These are phyloP conservation scores for Colletotrichum scovillei DNA, from an alignment of 2,329 filamentous ascomycete species.

Conservation along the genomic window DNA sequence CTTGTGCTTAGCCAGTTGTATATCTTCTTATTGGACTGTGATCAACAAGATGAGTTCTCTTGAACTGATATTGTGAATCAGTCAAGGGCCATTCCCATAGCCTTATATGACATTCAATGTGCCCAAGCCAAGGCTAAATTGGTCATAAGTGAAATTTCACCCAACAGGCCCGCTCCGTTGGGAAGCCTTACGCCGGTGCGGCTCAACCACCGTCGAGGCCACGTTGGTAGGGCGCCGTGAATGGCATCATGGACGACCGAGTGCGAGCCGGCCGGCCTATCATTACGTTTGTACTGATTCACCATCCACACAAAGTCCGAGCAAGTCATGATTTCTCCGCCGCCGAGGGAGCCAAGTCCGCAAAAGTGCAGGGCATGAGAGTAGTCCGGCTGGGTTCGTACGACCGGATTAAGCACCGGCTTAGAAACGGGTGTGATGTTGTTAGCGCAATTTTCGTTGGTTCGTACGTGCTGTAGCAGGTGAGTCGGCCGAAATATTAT, in stretches of 20 bases:
- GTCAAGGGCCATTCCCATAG: background rate
- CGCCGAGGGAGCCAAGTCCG: background rate
- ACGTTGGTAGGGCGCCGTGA: background rate
- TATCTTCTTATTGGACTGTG: background rate
- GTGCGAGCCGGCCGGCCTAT: background rate
- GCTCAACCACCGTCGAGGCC: background rate
- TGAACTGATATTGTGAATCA: background rate
- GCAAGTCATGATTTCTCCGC: background rate
- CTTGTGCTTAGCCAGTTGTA: background rate
- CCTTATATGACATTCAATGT: background rate
- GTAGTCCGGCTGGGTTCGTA: background rate
- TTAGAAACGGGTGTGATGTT: too few species aligned
- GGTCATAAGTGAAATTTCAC: background rate
- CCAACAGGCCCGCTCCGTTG: background rate
- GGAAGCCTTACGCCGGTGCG: background rate
- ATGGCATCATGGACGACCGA: background rate
- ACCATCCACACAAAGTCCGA: background rate
- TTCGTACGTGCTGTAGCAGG: background rate
- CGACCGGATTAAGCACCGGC: background rate
- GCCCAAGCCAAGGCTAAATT: background rate
- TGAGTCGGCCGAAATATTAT: conserved; percentile 19
- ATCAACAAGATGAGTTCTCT: background rate
- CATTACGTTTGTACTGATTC: background rate
- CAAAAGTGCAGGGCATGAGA: background rate
- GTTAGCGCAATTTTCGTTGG: too few species aligned